Percentiles rank a stretch among this genome's conserved stretches.
Evolutionary conservation across 2,329 filamentous ascomycete species (phyloP).

Genomic region (Cytospora leucostoma): DNA sequence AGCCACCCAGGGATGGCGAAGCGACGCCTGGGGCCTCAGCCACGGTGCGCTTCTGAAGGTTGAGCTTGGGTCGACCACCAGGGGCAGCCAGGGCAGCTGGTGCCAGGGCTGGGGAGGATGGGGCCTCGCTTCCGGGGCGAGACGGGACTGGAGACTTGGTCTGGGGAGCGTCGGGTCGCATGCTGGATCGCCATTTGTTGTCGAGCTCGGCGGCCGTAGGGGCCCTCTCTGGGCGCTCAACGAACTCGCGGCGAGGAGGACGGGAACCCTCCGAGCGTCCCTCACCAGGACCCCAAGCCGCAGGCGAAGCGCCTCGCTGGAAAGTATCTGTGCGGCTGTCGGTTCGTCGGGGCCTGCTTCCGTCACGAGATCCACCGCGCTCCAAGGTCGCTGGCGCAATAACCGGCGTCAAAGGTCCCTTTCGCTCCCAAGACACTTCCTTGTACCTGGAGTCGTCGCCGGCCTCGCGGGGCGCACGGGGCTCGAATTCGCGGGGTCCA

Average conservation of each 20-base stretch:
- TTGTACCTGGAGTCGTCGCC: slow-evolving; percentile 22
- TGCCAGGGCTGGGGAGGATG: slow-evolving; percentile 66
- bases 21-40: slow-evolving; percentile 64
- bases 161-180: slow-evolving; percentile 75
- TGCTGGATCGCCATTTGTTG: slow-evolving; percentile 87
- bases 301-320: slow-evolving; percentile 67
- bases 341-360: slow-evolving; percentile 53
- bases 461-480: slow-evolving; percentile 25
- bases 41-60: slow-evolving; percentile 88
- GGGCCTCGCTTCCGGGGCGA: slow-evolving; percentile 73
- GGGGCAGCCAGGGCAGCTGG: slow-evolving; percentile 52
- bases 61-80: slow-evolving; percentile 74
- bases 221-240: slow-evolving; percentile 63
- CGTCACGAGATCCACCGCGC: slow-evolving; percentile 53
- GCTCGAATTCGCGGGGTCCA: slow-evolving; percentile 55
- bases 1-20: slow-evolving; percentile 51
- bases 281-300: slow-evolving; percentile 68
- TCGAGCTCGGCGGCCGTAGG: slow-evolving; percentile 91
- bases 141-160: slow-evolving; percentile 64
- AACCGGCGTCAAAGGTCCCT: slow-evolving; percentile 80
- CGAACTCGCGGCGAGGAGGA: slow-evolving; percentile 76
- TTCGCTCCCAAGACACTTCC: slow-evolving; percentile 83
- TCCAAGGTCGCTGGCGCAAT: slow-evolving; percentile 50
- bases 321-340: slow-evolving; percentile 59
- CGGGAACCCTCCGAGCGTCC: slow-evolving; percentile 74